Evolutionary conservation across 306 rosid genomes (phyloP).

Genomic region (Inga leiocalycina): DNA sequence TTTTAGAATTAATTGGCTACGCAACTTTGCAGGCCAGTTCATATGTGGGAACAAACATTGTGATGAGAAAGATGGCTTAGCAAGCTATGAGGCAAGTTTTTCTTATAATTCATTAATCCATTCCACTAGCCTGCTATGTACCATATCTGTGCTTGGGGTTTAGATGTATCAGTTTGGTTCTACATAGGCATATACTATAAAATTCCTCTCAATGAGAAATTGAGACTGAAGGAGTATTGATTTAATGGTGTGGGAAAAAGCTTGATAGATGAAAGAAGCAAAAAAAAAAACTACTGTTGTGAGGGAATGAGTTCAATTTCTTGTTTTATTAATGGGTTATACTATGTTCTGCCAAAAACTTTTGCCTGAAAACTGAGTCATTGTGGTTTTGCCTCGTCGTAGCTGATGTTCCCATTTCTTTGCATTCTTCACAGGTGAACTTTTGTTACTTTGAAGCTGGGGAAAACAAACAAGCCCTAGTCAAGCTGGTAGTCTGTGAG

Average conservation of each 20-base stretch:
- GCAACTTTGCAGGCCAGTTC: constrained; percentile 77
- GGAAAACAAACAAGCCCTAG: constrained; percentile 92
- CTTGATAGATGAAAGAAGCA: neutral
- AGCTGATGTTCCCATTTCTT: constrained; percentile 21
- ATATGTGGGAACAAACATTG: constrained; percentile 89
- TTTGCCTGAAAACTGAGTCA: constrained; percentile 9
- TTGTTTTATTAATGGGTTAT: constrained; percentile 10
- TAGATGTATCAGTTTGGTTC: neutral
- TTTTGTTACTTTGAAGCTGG: constrained; percentile 92
- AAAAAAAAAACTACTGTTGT: neutral
- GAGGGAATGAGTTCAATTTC: neutral
- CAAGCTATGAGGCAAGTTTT: constrained; percentile 83
- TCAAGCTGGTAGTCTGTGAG: constrained; percentile 87
- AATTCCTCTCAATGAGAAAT: neutral
- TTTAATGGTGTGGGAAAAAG: neutral
- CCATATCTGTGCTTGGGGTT: neutral
- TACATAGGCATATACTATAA: neutral
- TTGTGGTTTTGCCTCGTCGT: constrained; percentile 2
- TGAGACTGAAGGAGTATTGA: neutral
- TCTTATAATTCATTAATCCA: constrained; percentile 4
- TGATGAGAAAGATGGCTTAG: constrained; percentile 65
- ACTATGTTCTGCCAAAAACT: constrained; percentile 1
- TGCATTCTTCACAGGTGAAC: constrained; percentile 65
- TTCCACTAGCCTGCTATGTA: constrained; percentile 9
- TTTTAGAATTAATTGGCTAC: constrained; percentile 34